phyloP scores from a whole-genome alignment of 108 stramenopile genomes.

The Cyclotella sp. region DNA sequence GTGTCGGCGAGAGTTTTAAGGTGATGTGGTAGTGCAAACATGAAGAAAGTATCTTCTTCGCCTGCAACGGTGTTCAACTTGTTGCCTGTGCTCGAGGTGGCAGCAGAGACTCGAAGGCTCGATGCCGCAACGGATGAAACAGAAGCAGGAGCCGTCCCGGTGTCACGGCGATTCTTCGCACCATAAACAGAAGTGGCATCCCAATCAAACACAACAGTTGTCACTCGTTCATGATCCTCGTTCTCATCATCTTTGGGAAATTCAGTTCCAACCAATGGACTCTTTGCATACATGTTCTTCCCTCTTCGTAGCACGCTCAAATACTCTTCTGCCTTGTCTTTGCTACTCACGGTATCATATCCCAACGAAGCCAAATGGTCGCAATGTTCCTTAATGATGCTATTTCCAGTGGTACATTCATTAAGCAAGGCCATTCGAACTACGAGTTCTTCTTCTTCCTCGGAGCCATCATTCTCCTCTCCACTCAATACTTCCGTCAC shows the following conservation, averaged over 20 bases:
- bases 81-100: not conserved
- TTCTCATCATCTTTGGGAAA: constrained; percentile 38
- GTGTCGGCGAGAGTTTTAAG: constrained; percentile 50
- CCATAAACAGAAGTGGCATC: constrained; percentile 47
- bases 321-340: constrained; percentile 35
- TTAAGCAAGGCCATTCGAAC: constrained; percentile 82
- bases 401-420: constrained; percentile 78
- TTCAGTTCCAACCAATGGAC: constrained; percentile 51
- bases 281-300: constrained; percentile 44
- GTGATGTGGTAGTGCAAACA: constrained; percentile 84
- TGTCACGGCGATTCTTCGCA: not conserved
- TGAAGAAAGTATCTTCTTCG: constrained; percentile 45
- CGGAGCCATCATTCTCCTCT: not conserved
- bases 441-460: constrained; percentile 50
- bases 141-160: not conserved
- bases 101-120: constrained; percentile 34
- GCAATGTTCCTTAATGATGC: constrained; percentile 49
- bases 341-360: constrained; percentile 47
- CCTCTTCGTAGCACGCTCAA: constrained; percentile 45
- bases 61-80: constrained; percentile 29
- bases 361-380: constrained; percentile 34
- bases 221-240: constrained; percentile 25
- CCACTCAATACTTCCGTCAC: constrained; percentile 43
- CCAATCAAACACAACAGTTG: constrained; percentile 68
- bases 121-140: constrained; percentile 35